Base-by-base conservation (phyloP, 2,329 filamentous ascomycete species). In the Lecanicillium sp. region DNA sequence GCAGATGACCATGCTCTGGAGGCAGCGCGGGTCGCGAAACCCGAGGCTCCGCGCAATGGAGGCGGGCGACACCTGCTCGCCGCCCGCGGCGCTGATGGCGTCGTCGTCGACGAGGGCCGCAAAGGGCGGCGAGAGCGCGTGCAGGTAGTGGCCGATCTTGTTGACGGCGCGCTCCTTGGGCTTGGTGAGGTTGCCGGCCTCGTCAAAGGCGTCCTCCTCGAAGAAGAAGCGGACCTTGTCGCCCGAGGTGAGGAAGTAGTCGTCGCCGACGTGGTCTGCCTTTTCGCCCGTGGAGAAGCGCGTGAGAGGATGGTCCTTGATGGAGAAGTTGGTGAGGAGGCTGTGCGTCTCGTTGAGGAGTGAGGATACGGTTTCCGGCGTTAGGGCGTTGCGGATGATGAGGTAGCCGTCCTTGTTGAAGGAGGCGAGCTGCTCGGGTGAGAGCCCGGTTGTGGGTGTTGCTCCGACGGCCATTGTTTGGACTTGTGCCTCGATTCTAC, bases 1-100 rank as follows among this genome's bases (percentile, higher is more conserved):
- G 76, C 88, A 96, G 51, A 98, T 97, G 19, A 97, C 74, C 92
- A 98, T 98, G 59, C 84, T 92, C 69, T 98, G 92, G 37, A 98
- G 69, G 43, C 73, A 77, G 15, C 83, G 70, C 2, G 89, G 86
- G 58, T 94, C 86, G 4, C 49, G 52, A 65, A 88, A 95, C 3
- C 83, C 83, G 10, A 95, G 69, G 8, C 73, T 72, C 32, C 68
- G 66, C 1, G 88, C 87, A 12, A 95, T 79, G 5, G 71, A 76
- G 1, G 67, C 69, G 1, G 74, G 73, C n/a, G 59, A 62, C 28
- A 60, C 56, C 28, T 53, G 55, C 2, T 54, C 58, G 10, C 46
- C 44, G 3, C 50, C 52, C 4, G 51, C 46, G 6, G 49, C 50
- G 7, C 45, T 46, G 60, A 71, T 58, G 11, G 72, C 76, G 29